Evolutionary conservation across 305 asterid genomes (phyloP).

Genomic region (Fraxinus xanthoxyloides): DNA sequence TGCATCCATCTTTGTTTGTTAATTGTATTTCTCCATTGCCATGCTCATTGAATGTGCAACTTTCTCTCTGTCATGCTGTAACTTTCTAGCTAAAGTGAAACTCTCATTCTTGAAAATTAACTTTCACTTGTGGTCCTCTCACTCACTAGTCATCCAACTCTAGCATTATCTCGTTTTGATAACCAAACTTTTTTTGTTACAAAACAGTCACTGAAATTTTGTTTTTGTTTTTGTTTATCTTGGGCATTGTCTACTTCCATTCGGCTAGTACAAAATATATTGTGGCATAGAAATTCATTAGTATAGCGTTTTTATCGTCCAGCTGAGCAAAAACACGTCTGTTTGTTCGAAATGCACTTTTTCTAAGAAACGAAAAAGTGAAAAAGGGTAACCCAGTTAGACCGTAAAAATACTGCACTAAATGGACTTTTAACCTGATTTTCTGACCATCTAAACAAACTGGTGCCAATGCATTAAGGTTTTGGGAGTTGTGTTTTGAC

Average conservation of each 20-base stretch:
- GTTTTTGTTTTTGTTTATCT: not conserved
- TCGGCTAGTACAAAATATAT: not conserved
- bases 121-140: conserved; percentile 2
- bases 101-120: conserved; percentile 4
- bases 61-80: conserved; percentile 16
- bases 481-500: not conserved
- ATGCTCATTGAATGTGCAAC: conserved; percentile 9
- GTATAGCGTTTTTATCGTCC: not conserved
- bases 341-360: not conserved
- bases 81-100: conserved; percentile 17
- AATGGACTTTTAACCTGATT: not conserved
- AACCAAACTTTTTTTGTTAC: not conserved
- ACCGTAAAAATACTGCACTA: not conserved
- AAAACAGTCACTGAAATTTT: not conserved
- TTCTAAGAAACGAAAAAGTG: not conserved
- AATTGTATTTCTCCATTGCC: not conserved
- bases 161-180: not conserved
- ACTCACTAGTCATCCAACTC: not conserved
- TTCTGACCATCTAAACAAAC: not conserved
- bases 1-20: not conserved
- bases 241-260: not conserved
- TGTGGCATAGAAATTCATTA: not conserved
- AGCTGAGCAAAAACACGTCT: not conserved
- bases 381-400: not conserved
- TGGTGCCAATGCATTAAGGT: not conserved